phyloP scores from a whole-genome alignment of 2,329 filamentous ascomycete genomes.

The Talaromyces sp. region DNA sequence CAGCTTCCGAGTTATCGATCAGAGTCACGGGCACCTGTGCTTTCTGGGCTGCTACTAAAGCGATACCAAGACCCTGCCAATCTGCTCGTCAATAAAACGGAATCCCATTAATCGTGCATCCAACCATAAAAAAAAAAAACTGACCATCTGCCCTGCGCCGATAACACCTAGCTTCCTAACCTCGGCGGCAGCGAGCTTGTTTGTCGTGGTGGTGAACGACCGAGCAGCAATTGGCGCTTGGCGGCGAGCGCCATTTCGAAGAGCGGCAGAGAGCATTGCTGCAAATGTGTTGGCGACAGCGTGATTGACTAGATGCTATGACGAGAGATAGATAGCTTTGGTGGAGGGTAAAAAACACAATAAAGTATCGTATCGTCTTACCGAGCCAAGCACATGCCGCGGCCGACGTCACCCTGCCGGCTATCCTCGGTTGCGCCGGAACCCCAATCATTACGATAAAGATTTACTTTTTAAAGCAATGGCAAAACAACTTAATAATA shows the following conservation, averaged over 20 bases:
- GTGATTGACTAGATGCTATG: neutral
- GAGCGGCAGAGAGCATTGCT: conserved; percentile 31
- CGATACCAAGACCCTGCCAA: conserved; percentile 84
- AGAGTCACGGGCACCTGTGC: conserved; percentile 79
- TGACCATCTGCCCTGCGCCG: conserved; percentile 93
- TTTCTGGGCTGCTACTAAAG: conserved; percentile 81
- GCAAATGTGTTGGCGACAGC: neutral
- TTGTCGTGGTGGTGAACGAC: conserved; percentile 65
- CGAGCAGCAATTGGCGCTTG: conserved; percentile 37
- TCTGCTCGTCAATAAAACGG: neutral
- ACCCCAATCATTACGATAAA: no score
- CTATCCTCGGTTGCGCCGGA: conserved; percentile 20
- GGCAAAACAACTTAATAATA: no score
- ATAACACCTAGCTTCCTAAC: conserved; percentile 87
- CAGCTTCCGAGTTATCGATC: conserved; percentile 76
- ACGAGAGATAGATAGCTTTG: neutral
- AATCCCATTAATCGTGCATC: neutral
- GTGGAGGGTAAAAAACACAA: neutral
- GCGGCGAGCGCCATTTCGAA: conserved; percentile 24
- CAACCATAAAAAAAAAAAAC: conserved; percentile 14
- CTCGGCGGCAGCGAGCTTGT: conserved; percentile 58
- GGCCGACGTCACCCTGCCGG: conserved; percentile 22
- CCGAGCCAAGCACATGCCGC: neutral
- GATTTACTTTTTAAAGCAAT: no score
- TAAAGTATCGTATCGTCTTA: neutral